These are phyloP conservation scores for Coemansia sp. DNA, from an alignment of 192 early-diverging fungal genomes.

Conservation along the genomic window DNA sequence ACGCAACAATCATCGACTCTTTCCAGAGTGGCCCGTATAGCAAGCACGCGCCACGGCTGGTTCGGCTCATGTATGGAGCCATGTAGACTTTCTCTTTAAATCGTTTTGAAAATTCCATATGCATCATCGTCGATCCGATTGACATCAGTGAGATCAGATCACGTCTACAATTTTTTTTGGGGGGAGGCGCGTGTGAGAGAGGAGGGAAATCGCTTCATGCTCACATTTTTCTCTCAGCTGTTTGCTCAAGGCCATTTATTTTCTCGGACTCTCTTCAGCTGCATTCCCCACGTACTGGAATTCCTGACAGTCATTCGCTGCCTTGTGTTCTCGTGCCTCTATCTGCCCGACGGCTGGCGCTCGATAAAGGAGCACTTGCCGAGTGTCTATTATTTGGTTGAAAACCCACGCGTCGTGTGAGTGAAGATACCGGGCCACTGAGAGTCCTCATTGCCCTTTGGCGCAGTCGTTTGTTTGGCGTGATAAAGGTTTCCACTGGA, in stretches of 20 bases:
- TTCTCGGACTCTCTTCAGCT: not conserved
- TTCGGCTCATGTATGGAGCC: not conserved
- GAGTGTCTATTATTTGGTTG: not conserved
- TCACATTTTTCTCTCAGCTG: not conserved
- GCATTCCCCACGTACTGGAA: too few species aligned
- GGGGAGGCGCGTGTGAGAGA: not conserved
- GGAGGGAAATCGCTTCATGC: not conserved
- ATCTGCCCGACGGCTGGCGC: conserved; percentile 4
- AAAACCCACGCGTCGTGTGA: not conserved
- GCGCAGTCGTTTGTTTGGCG: not conserved
- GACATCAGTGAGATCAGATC: not conserved
- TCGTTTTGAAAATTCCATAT: not conserved
- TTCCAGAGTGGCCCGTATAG: not conserved
- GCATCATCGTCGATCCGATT: not conserved
- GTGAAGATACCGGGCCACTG: not conserved
- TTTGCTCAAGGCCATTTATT: not conserved
- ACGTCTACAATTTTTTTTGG: not conserved
- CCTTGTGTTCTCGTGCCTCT: not conserved
- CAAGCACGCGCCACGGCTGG: not conserved
- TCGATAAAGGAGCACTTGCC: not conserved
- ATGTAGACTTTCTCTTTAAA: not conserved
- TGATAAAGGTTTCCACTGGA: not conserved
- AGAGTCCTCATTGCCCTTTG: not conserved
- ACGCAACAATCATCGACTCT: not conserved
- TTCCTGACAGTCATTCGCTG: not conserved